Evolutionary conservation across 495 filamentous ascomycete species (phyloP), one percentile per base, ranked within the genome.

Genomic region (Lasiosphaeris hirsuta): DNA sequence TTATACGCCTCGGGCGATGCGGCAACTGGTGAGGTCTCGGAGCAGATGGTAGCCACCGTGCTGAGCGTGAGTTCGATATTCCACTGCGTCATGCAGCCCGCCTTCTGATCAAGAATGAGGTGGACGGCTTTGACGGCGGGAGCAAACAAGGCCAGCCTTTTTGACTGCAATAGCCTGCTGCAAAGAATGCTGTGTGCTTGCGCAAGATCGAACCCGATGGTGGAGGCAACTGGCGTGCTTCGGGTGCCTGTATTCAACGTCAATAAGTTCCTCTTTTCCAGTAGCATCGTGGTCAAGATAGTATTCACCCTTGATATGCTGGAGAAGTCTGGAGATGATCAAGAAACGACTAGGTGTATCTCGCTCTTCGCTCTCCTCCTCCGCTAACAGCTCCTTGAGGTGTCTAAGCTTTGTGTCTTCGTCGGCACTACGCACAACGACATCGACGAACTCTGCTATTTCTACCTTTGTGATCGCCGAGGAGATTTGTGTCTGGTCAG

Each of bases 61-160:
- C 78, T 74, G 51, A 91, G 69, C 15, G 84, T 79, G 38, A 69
- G 74, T 54, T 90, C 89, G 58, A 90, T 82, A 66, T 88, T 88
- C 74, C 80, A 87, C 63, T 91, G 88, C 0, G 78, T 76, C 59
- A 90, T 81, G 33, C 76, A 72, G 23, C 75, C 66, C 40, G 75
- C 69, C 54, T 77, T 75, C 45, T 73, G 78, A 62, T 81, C 82
- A 30, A 90, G 77, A 23, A 88, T 75, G n/a, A 82, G 65, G 33
- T 78, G 63, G 50, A 87, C 62, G 10, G 72, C 77, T 56, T 84
- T 81, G 37, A 79, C 72, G 15, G 78, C 72, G n/a, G 85, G 72
- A 50, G 74, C 79, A 58, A 88, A 86, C 48, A 82, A 75, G 11
- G 76, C 8, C 1, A 53, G 23, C 10, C 44, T 41, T 10, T 33